Conservation (phyloP, 148 eudicot species). For the Diospyros kaki region DNA sequence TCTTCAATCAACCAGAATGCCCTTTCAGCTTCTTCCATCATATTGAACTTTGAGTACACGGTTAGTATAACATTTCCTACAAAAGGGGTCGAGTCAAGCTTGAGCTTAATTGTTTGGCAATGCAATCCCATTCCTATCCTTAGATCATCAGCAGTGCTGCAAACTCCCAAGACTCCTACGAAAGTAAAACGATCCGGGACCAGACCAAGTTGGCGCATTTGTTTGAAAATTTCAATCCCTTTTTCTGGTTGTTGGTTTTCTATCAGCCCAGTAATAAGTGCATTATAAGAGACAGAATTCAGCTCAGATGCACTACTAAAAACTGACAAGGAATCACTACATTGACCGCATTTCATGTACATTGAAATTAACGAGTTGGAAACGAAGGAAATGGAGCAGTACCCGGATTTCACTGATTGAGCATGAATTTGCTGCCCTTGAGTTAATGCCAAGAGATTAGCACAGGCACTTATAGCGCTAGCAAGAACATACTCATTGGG, state of each 20-base stretch:
- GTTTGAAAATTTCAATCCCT: slow-evolving; percentile 34
- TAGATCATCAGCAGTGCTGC: slow-evolving; percentile 24
- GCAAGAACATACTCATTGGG: slow-evolving; percentile 49
- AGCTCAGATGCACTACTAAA: slow-evolving; percentile 14
- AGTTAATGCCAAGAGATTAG: slow-evolving; percentile 22
- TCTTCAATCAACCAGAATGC: slow-evolving; percentile 34
- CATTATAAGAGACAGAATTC: slow-evolving; percentile 43
- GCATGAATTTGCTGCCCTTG: slow-evolving; percentile 46
- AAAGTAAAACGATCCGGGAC: slow-evolving; percentile 45
- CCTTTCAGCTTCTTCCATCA: slow-evolving; percentile 35
- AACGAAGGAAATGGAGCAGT: slow-evolving; percentile 29
- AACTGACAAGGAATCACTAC: slow-evolving; percentile 33
- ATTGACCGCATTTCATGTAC: slow-evolving; percentile 47
- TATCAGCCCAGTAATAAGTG: slow-evolving; percentile 49
- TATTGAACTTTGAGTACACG: slow-evolving; percentile 35
- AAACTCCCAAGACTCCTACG: slow-evolving; percentile 32
- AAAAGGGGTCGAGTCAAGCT: slow-evolving; percentile 34
- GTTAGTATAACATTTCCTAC: slow-evolving; percentile 38
- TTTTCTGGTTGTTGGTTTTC: slow-evolving; percentile 31
- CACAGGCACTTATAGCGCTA: slow-evolving; percentile 54
- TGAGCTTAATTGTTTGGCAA: slow-evolving; percentile 32
- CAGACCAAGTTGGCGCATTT: slow-evolving; percentile 34
- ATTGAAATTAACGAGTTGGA: slow-evolving; percentile 45
- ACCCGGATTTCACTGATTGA: slow-evolving; percentile 31
- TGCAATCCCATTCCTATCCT: slow-evolving; percentile 38